A percentile compares a stretch with the other conserved stretches of the same genome.
phyloP scores from a whole-genome alignment of 2,329 filamentous ascomycete species.

The Aspergillus fumigatiaffinis region DNA sequence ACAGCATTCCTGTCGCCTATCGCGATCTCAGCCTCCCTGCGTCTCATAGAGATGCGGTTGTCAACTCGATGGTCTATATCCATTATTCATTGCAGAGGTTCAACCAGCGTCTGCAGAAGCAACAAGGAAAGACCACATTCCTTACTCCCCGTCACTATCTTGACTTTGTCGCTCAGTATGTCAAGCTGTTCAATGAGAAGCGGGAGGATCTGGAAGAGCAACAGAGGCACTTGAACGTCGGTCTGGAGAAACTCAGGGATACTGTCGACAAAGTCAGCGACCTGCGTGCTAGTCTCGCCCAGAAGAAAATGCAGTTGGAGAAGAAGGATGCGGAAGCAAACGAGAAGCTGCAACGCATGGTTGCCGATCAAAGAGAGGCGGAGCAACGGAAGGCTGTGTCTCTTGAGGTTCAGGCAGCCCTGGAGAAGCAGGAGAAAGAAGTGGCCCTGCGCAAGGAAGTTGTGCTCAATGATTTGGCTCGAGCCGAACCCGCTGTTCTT shows the following conservation, averaged over 20 bases:
- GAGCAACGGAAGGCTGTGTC: constrained; percentile 87
- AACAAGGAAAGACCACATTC: constrained; percentile 89
- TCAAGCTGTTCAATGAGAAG: constrained; percentile 96
- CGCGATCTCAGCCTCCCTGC: constrained; percentile 79
- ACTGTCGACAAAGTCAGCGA: constrained; percentile 97
- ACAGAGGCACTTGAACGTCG: constrained; percentile 95
- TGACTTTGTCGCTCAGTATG: constrained; percentile 96
- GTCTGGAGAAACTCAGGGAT: constrained; percentile 93
- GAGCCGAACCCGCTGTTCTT: constrained; percentile 85
- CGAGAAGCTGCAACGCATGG: constrained; percentile 95
- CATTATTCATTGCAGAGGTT: constrained; percentile 91
- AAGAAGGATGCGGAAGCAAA: constrained; percentile 93
- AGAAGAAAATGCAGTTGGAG: constrained; percentile 91
- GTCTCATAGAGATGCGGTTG: constrained; percentile 82
- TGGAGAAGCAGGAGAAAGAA: constrained; percentile 86
- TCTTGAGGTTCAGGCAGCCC: constrained; percentile 77
- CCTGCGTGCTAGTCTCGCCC: constrained; percentile 80
- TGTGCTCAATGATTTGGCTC: constrained; percentile 81
- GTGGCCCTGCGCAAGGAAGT: constrained; percentile 79
- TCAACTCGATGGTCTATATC: constrained; percentile 99
- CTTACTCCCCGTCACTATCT: constrained; percentile 95
- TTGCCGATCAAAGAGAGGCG: constrained; percentile 90
- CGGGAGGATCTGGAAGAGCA: constrained; percentile 97
- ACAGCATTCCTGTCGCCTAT: constrained; percentile 90
- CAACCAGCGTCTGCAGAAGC: constrained; percentile 81